Conservation (phyloP, 73 alveolate species). For the Paramecium sexaurelia region DNA sequence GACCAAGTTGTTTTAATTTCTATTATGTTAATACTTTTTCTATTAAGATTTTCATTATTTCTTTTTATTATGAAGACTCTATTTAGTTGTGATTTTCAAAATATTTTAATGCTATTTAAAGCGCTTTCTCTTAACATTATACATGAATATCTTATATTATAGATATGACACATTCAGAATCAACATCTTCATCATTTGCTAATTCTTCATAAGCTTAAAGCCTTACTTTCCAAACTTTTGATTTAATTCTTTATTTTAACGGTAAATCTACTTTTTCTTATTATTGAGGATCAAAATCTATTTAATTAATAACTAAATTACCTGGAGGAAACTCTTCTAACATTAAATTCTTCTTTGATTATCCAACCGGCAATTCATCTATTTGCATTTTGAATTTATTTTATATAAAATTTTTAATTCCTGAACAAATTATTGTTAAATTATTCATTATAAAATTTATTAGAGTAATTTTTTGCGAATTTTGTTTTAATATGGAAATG, state of each 20-base stretch:
- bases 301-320: background rate
- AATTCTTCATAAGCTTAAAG: constrained; percentile 38
- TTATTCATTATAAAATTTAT: background rate
- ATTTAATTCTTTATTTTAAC: background rate
- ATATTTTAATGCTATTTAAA: background rate
- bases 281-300: constrained; percentile 40
- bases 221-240: background rate
- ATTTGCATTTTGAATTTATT: background rate
- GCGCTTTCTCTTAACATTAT: constrained; percentile 33
- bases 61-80: background rate
- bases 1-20: background rate
- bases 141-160: constrained; percentile 1
- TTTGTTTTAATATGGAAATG: background rate
- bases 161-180: background rate
- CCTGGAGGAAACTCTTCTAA: constrained; percentile 52
- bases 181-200: background rate
- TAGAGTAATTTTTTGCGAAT: background rate
- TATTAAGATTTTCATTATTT: background rate
- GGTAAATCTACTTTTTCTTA: background rate
- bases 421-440: background rate
- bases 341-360: background rate
- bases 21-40: background rate
- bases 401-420: background rate
- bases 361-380: constrained; percentile 52
- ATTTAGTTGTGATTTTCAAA: background rate